Evolutionary conservation across 73 alveolate species (phyloP).

Genomic region (Diophrys sp.): DNA sequence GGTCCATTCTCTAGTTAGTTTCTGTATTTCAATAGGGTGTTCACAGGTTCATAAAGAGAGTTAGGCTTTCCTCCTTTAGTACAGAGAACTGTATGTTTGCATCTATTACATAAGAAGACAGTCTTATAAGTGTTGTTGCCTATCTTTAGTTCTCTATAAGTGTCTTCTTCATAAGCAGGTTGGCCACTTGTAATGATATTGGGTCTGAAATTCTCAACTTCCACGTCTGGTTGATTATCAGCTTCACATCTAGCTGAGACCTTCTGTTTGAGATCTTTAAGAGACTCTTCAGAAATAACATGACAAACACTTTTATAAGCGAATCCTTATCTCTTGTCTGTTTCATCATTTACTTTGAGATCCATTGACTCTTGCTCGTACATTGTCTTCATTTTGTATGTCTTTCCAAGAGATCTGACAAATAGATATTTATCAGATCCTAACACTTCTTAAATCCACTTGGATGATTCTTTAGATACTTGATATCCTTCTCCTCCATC

Average conservation of each 20-base stretch:
- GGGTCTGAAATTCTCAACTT: background rate
- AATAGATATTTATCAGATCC: background rate
- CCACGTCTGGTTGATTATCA: background rate
- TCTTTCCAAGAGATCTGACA: background rate
- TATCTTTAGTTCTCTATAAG: background rate
- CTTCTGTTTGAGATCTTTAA: too few relatives aligned
- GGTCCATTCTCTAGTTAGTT: background rate
- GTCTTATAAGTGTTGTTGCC: too few relatives aligned
- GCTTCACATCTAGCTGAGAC: background rate
- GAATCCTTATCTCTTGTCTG: background rate
- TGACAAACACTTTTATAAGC: background rate
- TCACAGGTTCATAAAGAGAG: background rate
- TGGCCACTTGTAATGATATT: background rate
- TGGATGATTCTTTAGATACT: background rate
- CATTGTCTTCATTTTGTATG: background rate
- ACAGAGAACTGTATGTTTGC: background rate
- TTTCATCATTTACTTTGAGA: background rate
- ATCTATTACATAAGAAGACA: background rate
- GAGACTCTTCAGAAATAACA: background rate
- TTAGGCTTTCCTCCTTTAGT: background rate
- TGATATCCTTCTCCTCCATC: conserved; percentile 1
- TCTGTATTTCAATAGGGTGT: background rate
- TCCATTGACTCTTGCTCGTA: background rate
- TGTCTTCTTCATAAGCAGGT: background rate
- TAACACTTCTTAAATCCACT: background rate